These are phyloP conservation scores for Didymella pinodella DNA, from an alignment of 2,329 filamentous ascomycete genomes.

Conservation along the genomic window DNA sequence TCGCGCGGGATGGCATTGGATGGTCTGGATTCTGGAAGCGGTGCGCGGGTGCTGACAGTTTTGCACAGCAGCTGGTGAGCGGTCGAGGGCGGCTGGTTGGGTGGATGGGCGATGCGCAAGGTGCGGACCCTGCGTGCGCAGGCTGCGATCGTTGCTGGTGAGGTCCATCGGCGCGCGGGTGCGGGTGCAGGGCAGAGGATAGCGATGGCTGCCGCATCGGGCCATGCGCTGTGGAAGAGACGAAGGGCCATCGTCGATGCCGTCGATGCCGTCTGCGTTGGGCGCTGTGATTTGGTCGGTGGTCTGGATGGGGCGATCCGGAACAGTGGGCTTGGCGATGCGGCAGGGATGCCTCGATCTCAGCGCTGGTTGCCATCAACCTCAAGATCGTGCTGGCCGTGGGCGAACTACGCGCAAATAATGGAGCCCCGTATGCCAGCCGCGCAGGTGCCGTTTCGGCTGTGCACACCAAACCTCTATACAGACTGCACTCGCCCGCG, in stretches of 20 bases:
- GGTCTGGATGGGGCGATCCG: constrained; percentile 2
- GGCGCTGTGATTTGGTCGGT: neutral
- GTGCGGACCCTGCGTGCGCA: neutral
- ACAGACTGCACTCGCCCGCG: neutral
- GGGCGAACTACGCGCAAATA: constrained; percentile 3
- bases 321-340: neutral
- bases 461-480: neutral
- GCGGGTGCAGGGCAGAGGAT: neutral
- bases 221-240: neutral
- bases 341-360: constrained; percentile 16
- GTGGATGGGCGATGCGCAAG: neutral
- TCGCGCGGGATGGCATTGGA: neutral
- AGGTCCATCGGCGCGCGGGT: neutral
- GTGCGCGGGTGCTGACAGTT: neutral
- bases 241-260: constrained; percentile 17
- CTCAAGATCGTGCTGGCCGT: constrained; percentile 14
- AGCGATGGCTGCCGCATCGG: constrained; percentile 5
- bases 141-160: neutral
- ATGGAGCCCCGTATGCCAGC: constrained; percentile 6
- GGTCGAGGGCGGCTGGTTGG: neutral
- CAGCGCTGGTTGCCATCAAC: constrained; percentile 9
- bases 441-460: constrained; percentile 6
- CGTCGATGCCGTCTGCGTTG: constrained; percentile 9
- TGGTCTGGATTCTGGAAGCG: neutral
- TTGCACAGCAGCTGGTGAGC: neutral